Evolutionary conservation across 345 rosid species (phyloP), one percentile per base, ranked within the genome.

Genomic region (Kandelia obovata): DNA sequence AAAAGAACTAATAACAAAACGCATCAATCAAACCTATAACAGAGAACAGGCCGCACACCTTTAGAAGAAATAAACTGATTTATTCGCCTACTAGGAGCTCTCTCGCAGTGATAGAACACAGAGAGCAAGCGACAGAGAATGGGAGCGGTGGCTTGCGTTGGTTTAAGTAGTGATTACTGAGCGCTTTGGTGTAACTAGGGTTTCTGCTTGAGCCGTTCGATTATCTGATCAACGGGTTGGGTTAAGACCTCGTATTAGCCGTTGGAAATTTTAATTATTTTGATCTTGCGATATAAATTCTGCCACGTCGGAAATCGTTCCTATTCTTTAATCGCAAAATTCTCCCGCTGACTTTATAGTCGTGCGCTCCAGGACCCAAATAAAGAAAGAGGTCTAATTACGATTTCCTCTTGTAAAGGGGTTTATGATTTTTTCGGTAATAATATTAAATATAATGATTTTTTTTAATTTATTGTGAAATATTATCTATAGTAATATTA

Each of bases 11-110:
- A 15, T 13, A 51, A 31, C 26, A 43, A 4, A 46, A 26, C n/a
- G 17, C 35, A 17, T 2, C 8, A 1, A 17, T 2, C 8, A 1
- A 28, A 63, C 47, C 25, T 6, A 26, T 19, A 19, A 46, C 21
- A 47, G 8, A 25, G 16, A 39, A 1, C 10, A 7, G 60, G 37
- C 34, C 58, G 27, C 21, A 73, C 77, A 73, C 77, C 77, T 73
- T 23, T 4, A 30, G 55, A 28, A 11, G 6, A 61, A 53, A 21
- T 9, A 19, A 6, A 32, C 6, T 4, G 27, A 32, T 1, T 21
- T 7, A 25, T 46, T 7, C n/a, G 26, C 34, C 11, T 16, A 53
- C 11, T 16, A 53, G n/a, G 26, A 47, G 66, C 71, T 51, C 76
- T 34, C 37, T 37, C 71, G 66, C 71, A 58, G 71, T 11, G 57